Base-by-base conservation (phyloP, 345 rosid species). In the Ceriops tagal region DNA sequence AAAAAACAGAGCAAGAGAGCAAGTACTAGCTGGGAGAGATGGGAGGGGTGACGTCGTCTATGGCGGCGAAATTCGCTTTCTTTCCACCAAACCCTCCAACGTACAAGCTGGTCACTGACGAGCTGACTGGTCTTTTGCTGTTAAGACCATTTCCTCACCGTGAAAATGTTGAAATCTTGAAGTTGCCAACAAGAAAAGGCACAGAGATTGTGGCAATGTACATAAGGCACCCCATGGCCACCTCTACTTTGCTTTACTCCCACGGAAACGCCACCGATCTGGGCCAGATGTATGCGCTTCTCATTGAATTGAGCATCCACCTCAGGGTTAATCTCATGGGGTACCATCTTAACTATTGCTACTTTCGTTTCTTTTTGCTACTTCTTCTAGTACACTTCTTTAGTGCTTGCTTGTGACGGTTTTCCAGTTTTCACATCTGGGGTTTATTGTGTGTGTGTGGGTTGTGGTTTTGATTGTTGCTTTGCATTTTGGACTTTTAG, bases 201-300 rank as follows among this genome's bases (percentile, higher is more conserved):
- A 82, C 85, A 9, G 90, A 89, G 83, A 87, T 91, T 65, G 92
- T 84, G 3, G 97, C 90, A 26, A 82, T 93, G 71, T 91, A 89
- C 71, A 79, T 93, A 31, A 80, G 96, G 73, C 80, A 88, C 79
- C 98, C 97, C 21, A 84, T 89, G 98, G 97, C 98, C 58, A 83
- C 84, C 30, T 81, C 95, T 3, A 93, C 98, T 32, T 80, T 93
- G 66, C 85, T 93, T 67, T 93, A 93, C 72, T 91, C 98, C 8
- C 98, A 93, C 34, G 98, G 98, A 3, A 93, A 93, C 66, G 98
- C 97, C 20, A 85, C 98, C 66, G 98, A 93, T 83, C 83, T 93
- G 53, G 97, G 98, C 5, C 98, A 93, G 96, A 88, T 91, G 98
- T 91, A 93, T 65, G 97, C 91, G 88, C 96, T 93, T 74, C 89